These are phyloP conservation scores for Termitomyces sp. DNA, from an alignment of 768 basidiomycete species.

Conservation along the genomic window DNA sequence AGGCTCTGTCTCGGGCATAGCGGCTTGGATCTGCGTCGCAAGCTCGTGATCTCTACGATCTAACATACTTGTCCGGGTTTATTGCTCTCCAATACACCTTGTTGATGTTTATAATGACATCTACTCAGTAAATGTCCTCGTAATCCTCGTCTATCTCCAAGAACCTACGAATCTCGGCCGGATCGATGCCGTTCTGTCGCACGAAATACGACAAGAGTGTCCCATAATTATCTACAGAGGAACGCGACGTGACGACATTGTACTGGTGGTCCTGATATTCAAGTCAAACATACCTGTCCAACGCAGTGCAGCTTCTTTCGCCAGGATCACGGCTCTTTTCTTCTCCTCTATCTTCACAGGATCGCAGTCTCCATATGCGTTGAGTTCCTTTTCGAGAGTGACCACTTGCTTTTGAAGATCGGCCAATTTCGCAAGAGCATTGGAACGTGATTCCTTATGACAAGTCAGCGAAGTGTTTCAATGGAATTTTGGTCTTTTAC, in stretches of 20 bases:
- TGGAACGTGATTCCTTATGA: conserved; percentile 49
- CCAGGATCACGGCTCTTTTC: conserved; percentile 63
- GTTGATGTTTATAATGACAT: neutral
- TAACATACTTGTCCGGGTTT: neutral
- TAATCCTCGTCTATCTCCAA: conserved; percentile 68
- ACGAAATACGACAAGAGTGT: conserved; percentile 61
- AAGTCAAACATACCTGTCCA: conserved; percentile 72
- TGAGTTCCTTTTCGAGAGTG: conserved; percentile 60
- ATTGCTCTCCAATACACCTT: neutral
- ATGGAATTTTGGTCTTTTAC: conserved; percentile 28
- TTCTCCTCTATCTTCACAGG: conserved; percentile 77
- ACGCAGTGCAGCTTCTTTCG: conserved; percentile 76
- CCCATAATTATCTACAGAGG: conserved; percentile 58
- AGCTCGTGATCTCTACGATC: neutral
- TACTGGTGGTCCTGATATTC: neutral
- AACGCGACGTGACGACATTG: neutral
- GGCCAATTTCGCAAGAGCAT: conserved; percentile 43
- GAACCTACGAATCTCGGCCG: conserved; percentile 59
- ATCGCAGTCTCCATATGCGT: conserved; percentile 78
- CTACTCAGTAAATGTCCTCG: conserved; percentile 56
- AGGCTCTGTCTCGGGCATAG: neutral
- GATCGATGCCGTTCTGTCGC: conserved; percentile 51
- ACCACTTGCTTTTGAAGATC: conserved; percentile 42
- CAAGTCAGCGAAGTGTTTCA: conserved; percentile 2
- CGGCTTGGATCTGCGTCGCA: neutral